phyloP scores from a whole-genome alignment of 331 rosid species.

The Erythrophleum ivorense region DNA sequence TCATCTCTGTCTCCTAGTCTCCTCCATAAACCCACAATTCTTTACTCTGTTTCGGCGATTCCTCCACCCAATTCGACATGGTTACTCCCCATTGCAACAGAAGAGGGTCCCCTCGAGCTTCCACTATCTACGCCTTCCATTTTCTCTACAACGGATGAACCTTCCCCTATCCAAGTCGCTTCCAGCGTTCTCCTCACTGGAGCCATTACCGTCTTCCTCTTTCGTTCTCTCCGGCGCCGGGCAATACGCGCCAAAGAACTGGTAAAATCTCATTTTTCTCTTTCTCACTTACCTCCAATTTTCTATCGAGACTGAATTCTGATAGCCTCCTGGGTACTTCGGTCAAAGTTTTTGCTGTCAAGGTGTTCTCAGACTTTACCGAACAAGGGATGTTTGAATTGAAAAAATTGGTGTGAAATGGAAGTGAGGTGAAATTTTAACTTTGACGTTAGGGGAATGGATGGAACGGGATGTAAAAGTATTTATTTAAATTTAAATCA shows the following conservation, averaged over 20 bases:
- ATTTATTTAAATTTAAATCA: no score
- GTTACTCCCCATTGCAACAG: constrained; percentile 38
- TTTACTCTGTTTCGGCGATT: constrained; percentile 42
- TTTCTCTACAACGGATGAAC: constrained; percentile 55
- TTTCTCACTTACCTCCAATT: background rate
- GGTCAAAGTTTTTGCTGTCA: no score
- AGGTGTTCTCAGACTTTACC: no score
- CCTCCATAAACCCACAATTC: constrained; percentile 41
- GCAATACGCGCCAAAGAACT: constrained; percentile 68
- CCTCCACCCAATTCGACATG: constrained; percentile 41
- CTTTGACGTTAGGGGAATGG: no score
- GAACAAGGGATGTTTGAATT: no score
- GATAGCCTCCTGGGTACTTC: background rate
- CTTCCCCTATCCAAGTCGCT: constrained; percentile 66
- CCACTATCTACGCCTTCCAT: constrained; percentile 48
- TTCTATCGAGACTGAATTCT: background rate
- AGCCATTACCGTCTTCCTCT: constrained; percentile 68
- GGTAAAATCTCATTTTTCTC: constrained; percentile 44
- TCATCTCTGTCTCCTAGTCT: constrained; percentile 38
- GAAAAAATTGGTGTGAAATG: no score
- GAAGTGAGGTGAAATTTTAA: no score
- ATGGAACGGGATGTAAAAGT: no score
- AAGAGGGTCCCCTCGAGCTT: constrained; percentile 60
- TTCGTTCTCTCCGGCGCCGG: constrained; percentile 70
- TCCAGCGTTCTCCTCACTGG: constrained; percentile 69